Percentiles rank a stretch among this genome's conserved stretches.
Evolutionary conservation across 176 grass and related monocot genomes (phyloP).

Genomic region (Paspalum notatum): DNA sequence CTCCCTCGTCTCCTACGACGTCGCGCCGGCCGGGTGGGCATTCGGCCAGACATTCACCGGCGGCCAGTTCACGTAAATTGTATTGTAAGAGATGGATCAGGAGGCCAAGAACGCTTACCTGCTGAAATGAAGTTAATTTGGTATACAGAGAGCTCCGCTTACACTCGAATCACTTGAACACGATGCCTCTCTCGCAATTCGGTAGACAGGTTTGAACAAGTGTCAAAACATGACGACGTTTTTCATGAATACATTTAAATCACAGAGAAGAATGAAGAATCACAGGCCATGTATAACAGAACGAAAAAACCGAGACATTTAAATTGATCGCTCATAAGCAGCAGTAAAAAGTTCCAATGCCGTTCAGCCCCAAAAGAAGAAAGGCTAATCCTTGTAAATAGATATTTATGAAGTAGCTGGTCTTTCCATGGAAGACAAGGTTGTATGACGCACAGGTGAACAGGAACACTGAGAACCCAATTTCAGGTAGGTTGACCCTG

Average conservation of each 20-base stretch:
- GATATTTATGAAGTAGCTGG: constrained; percentile 72
- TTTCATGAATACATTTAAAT: neutral
- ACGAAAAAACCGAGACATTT: neutral
- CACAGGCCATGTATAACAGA: neutral
- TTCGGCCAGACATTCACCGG: constrained; percentile 85
- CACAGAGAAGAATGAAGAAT: neutral
- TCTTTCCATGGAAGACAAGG: constrained; percentile 58
- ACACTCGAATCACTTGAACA: too few relatives aligned
- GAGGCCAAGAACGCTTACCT: too few relatives aligned
- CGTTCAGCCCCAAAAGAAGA: constrained; percentile 69
- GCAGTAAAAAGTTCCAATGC: constrained; percentile 49
- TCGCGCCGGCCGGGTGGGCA: constrained; percentile 60
- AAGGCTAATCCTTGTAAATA: constrained; percentile 81
- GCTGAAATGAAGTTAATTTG: too few relatives aligned
- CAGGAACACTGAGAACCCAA: constrained; percentile 65
- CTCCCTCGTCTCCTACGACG: constrained; percentile 60
- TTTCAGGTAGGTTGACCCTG: constrained; percentile 68
- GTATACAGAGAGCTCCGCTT: too few relatives aligned
- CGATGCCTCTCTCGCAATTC: too few relatives aligned
- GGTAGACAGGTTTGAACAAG: too few relatives aligned
- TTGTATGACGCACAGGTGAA: constrained; percentile 83
- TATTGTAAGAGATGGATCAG: neutral
- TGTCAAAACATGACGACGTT: too few relatives aligned
- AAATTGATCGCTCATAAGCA: constrained; percentile 31
- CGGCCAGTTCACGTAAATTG: constrained; percentile 52